Conservation (phyloP, 2,329 filamentous ascomycete species). For the Sporothrix sp. region DNA sequence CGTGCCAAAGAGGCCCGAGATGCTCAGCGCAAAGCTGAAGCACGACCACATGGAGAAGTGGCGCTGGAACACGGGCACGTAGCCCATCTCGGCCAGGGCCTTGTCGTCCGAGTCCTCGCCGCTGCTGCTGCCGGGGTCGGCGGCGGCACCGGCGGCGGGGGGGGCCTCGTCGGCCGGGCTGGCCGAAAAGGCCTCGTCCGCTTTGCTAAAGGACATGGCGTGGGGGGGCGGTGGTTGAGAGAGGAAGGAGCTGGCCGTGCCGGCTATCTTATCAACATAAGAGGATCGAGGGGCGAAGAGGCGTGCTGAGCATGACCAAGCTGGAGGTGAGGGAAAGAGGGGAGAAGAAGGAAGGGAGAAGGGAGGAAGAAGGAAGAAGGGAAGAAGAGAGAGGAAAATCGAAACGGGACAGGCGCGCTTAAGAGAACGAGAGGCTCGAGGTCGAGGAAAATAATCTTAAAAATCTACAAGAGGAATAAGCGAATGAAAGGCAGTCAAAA, state of each 20-base stretch:
- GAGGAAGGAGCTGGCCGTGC: neutral
- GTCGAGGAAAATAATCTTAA: neutral
- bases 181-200: neutral
- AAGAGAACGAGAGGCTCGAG: neutral
- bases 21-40: constrained; percentile 51
- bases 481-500: neutral
- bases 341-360: neutral
- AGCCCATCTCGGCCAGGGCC: constrained; percentile 29
- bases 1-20: constrained; percentile 46
- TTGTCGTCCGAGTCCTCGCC: constrained; percentile 23
- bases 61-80: constrained; percentile 41
- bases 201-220: neutral
- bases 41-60: constrained; percentile 48
- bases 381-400: neutral
- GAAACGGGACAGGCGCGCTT: constrained; percentile 6
- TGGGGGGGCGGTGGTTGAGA: neutral
- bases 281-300: too few species aligned
- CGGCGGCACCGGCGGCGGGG: neutral
- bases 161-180: neutral
- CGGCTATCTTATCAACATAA: neutral
- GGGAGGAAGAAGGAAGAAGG: neutral
- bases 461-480: neutral
- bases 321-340: neutral
- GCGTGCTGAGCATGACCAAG: neutral
- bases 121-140: constrained; percentile 10